Evolutionary conservation across 73 alveolate genomes (phyloP), one percentile per base, ranked within the genome.

Genomic region (Paramecium caudatum): DNA sequence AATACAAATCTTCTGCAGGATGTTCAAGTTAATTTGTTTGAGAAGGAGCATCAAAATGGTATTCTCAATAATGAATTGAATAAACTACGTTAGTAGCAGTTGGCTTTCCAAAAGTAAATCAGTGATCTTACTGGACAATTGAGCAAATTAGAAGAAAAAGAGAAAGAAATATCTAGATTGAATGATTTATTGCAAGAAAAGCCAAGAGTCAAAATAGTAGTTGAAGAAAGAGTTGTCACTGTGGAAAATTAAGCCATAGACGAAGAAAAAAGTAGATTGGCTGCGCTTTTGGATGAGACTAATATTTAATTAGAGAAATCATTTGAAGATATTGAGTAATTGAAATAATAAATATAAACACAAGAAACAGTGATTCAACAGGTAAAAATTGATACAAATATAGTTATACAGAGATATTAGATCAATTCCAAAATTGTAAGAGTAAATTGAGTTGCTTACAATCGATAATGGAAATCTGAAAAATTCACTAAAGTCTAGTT

Each of bases 371-470:
- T 23, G 45, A 74, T 16, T 41, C 8, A 55, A 55, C 23, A 55
- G 30, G 80, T 55, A 55, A 10, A 21, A 9, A 5, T 1, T 23
- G 10, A 21, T 5, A 55, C 12, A 0, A 55, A 27, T 6, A 12
- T 74, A 74, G 65, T 19, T 55, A 55, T 10, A 55, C 16, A 74
- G 68, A 45, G 88, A 74, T 41, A 39, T 21, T 23, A 74, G 88
- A 21, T 13, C 21, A 19, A 39, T 74, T 4, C 34, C 49, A 10
- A 39, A 47, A 74, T 74, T 74, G 19, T 36, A 74, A 21, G 62
- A 74, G 21, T 5, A 74, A 41, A 37, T 74, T 21, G 88, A 74
- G 17, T 27, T 74, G 33, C 43, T 74, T 19, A 2, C 16, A 7
- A 45, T 74, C 43, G 88, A 74, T 45, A 74, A 74, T 5, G 16